These are phyloP conservation scores for Xylariaceae sp. DNA, from an alignment of 2,329 filamentous ascomycete species.

Conservation along the genomic window DNA sequence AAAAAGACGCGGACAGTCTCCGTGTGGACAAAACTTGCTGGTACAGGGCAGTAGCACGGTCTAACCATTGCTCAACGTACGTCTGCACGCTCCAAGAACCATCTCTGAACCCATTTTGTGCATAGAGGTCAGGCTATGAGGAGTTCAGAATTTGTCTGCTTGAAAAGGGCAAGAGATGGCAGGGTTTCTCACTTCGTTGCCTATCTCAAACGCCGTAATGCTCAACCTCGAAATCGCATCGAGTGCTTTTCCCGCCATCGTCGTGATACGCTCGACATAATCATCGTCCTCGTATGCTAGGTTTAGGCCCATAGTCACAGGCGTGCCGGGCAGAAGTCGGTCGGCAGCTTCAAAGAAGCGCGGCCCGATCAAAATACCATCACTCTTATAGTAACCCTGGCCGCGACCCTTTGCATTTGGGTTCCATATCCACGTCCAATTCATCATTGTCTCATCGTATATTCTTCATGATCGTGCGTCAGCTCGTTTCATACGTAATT, in stretches of 20 bases:
- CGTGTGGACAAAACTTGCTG: conserved; percentile 43
- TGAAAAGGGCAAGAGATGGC: no score
- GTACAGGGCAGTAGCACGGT: conserved; percentile 42
- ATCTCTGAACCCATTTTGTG: conserved; percentile 43
- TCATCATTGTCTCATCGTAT: conserved; percentile 36
- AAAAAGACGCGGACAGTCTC: conserved; percentile 40
- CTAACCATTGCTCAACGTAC: conserved; percentile 46
- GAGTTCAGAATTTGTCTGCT: no score
- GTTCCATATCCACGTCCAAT: conserved; percentile 39
- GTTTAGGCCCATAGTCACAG: conserved; percentile 49
- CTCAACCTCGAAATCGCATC: conserved; percentile 16
- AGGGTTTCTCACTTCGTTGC: conserved; percentile 22
- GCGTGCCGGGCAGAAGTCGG: conserved; percentile 47
- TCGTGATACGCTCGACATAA: conserved; percentile 41
- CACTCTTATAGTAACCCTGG: conserved; percentile 39
- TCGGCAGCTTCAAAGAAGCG: conserved; percentile 46
- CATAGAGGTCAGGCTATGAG: conserved; percentile 26
- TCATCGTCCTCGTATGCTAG: conserved; percentile 45
- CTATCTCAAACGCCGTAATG: conserved; percentile 31
- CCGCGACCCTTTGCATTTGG: conserved; percentile 31
- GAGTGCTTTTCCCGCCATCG: conserved; percentile 34
- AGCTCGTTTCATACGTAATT: no score
- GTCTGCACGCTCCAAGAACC: conserved; percentile 41
- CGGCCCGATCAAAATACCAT: conserved; percentile 46
- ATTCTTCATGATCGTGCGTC: conserved; percentile 31